Evolutionary conservation across 2,329 filamentous ascomycete species (phyloP), one percentile per base, ranked within the genome.

Genomic region (Sclerotinia spermophila): DNA sequence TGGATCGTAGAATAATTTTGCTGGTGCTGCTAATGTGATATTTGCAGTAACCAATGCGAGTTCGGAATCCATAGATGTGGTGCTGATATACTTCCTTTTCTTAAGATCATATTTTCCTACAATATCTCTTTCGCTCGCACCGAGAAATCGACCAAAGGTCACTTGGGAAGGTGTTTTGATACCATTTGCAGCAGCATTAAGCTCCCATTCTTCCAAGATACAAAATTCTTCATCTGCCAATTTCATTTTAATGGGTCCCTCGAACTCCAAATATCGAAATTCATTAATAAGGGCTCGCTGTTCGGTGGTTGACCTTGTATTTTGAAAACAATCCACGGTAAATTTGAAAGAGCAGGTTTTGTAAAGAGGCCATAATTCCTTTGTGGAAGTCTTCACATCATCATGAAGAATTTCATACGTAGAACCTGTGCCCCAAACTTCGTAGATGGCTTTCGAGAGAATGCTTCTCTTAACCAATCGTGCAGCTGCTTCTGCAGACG

Each of bases 11-110:
- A 97, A 92, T 2, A 98, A 79, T 78, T 92, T 96, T 0, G 93
- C 95, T 0, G 94, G 92, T 0, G 84, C 90, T 0, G 94, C 94
- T 21, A 92, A 87, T 0, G 93, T 92, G 75, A 99, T 89, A 78
- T 98, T 99, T 2, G 95, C 96, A 0, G 94, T 97, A 33, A 99
- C 84, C 1, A 99, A 86, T 19, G 94, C 92, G 58, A 99, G 85
- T 80, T 98, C 96, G 0, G 95, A 92, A 79, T 99, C 96, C 96
- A 99, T 98, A 60, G 92, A 96, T 0, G 96, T 99, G 0, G 95
- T 98, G 75, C 92, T 93, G 77, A 99, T 98, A 79, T 99, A 99
- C 53, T 87, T 86, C 40, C 96, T 85, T 81, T 97, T 97, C 84
- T 99, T 99, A 33, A 99, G 85, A 79, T 97, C 94, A 77, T 94